These are phyloP conservation scores for Wallacemonas collosoma DNA, from an alignment of 208 protist genomes.

Conservation along the genomic window DNA sequence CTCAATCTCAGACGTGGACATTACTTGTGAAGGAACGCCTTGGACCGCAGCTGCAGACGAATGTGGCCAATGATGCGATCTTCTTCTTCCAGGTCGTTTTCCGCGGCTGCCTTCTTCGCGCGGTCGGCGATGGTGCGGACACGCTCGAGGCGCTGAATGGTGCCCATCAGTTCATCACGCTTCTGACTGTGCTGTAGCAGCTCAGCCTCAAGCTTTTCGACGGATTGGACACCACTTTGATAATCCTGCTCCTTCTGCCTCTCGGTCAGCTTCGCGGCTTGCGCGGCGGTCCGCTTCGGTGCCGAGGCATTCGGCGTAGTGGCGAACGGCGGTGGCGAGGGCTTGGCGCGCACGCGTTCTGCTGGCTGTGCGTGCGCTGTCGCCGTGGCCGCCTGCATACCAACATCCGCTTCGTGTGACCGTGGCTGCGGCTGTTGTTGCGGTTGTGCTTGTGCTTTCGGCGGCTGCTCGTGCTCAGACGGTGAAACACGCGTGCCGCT, in stretches of 20 bases:
- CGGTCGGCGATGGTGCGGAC: conserved; percentile 54
- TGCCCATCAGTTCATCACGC: conserved; percentile 55
- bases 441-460: background rate
- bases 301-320: background rate
- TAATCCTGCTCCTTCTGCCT: conserved; percentile 21
- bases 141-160: conserved; percentile 70
- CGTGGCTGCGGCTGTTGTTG: background rate
- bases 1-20: too few species aligned
- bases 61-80: conserved; percentile 61
- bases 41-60: conserved; percentile 51
- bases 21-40: conserved; percentile 23
- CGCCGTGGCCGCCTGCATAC: background rate
- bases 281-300: conserved; percentile 19
- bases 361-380: background rate
- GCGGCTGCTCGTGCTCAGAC: background rate
- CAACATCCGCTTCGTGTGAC: background rate
- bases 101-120: conserved; percentile 44
- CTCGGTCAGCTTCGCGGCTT: conserved; percentile 29
- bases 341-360: background rate
- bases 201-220: conserved; percentile 55
- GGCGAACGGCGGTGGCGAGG: background rate
- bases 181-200: conserved; percentile 50
- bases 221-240: conserved; percentile 18
- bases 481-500: too few species aligned
- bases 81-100: conserved; percentile 43